A percentile compares a stretch with the other conserved stretches of the same genome.
These are phyloP conservation scores for Xylariaceae sp. DNA, from an alignment of 2,329 filamentous ascomycete species.

Conservation along the genomic window DNA sequence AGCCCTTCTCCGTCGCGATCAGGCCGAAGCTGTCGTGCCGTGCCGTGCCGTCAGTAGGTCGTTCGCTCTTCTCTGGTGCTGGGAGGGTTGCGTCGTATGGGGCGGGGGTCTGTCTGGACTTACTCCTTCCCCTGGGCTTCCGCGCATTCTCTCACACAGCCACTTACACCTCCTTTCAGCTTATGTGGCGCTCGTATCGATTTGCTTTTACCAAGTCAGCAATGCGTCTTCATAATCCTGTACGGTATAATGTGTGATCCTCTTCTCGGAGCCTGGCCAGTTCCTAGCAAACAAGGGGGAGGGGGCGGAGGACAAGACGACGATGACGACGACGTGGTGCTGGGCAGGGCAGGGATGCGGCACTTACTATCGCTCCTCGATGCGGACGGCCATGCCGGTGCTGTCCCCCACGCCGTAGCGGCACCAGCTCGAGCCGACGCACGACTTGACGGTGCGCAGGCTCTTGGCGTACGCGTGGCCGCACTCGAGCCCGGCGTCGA, in stretches of 20 bases:
- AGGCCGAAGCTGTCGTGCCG: slow-evolving; percentile 60
- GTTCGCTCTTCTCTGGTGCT: neutral
- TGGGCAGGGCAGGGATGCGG: no score
- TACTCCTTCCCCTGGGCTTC: slow-evolving; percentile 90
- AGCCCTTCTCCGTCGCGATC: slow-evolving; percentile 87
- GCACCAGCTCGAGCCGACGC: slow-evolving; percentile 88
- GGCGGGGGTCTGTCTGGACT: slow-evolving; percentile 21
- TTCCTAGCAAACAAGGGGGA: no score
- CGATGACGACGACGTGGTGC: no score
- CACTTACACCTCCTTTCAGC: slow-evolving; percentile 82
- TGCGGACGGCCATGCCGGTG: slow-evolving; percentile 79
- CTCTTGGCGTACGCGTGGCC: slow-evolving; percentile 89
- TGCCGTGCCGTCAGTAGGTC: slow-evolving; percentile 9
- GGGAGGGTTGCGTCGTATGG: slow-evolving; percentile 1
- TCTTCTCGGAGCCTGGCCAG: no score
- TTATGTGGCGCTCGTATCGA: slow-evolving; percentile 85
- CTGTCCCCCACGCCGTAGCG: slow-evolving; percentile 83
- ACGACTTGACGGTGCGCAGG: slow-evolving; percentile 82
- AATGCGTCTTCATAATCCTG: no score
- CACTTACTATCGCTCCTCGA: slow-evolving; percentile 91
- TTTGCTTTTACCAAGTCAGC: no score
- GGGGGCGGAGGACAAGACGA: no score
- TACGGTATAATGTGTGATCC: no score
- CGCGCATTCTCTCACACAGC: slow-evolving; percentile 87
- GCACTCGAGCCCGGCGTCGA: slow-evolving; percentile 81